A percentile compares a stretch with the other conserved stretches of the same genome.
Conservation (phyloP, 108 stramenopile genomes). For the Cyclotella choctawhatcheeana region DNA sequence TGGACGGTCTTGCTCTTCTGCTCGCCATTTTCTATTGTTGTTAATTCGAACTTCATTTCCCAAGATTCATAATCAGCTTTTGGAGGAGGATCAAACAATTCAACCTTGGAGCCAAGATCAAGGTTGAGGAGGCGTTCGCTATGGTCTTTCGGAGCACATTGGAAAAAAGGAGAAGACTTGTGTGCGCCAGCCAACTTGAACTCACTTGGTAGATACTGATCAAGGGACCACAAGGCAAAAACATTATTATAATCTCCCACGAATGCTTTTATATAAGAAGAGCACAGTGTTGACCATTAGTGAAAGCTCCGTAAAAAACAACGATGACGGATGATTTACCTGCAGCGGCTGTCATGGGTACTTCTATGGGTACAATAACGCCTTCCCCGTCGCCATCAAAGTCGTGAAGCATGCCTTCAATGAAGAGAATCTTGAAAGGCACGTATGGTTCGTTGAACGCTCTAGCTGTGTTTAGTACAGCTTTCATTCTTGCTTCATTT, state of each 20-base stretch:
- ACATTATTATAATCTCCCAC: conserved; percentile 29
- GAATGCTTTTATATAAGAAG: no score
- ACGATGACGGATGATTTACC: no score
- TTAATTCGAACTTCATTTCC: neutral
- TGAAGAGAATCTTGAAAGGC: conserved; percentile 29
- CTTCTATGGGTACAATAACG: neutral
- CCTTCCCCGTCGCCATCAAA: conserved; percentile 1
- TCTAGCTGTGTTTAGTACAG: conserved; percentile 12
- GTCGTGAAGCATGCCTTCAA: conserved; percentile 21
- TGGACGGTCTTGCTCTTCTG: neutral
- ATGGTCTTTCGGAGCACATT: conserved; percentile 4
- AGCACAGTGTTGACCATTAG: no score
- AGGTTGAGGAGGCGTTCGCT: conserved; percentile 15
- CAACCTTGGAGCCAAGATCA: conserved; percentile 19
- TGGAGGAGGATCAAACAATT: conserved; percentile 10
- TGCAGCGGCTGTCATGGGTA: conserved; percentile 24
- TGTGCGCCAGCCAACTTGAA: conserved; percentile 4
- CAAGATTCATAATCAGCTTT: neutral
- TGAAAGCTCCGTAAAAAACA: no score
- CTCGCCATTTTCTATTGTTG: neutral
- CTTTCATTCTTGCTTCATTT: conserved; percentile 33
- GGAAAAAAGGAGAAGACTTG: neutral
- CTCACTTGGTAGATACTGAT: neutral
- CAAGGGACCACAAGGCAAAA: conserved; percentile 15
- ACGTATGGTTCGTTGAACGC: conserved; percentile 20